phyloP scores from a whole-genome alignment of 2,329 filamentous ascomycete species.

The Pyrenophora seminiperda region DNA sequence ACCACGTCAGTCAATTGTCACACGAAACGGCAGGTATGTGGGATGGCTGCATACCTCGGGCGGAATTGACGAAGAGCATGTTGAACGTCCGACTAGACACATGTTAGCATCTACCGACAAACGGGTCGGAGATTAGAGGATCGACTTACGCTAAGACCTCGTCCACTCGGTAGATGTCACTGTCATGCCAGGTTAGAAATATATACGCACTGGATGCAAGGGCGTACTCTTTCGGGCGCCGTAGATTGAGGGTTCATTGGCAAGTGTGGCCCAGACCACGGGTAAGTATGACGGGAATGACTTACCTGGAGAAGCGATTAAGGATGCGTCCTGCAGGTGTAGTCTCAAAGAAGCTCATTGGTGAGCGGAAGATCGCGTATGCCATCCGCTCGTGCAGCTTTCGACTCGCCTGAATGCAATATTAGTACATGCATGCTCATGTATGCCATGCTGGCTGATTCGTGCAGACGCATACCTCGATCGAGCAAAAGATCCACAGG shows the following conservation, averaged over 20 bases:
- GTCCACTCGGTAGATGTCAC: conserved; percentile 81
- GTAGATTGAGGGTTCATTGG: conserved; percentile 3
- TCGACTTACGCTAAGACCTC: conserved; percentile 76
- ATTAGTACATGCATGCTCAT: conserved; percentile 29
- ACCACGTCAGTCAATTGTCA: conserved; percentile 29
- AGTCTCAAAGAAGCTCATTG: conserved; percentile 99
- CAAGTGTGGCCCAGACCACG: conserved; percentile 8
- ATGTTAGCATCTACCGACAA: conserved; percentile 32
- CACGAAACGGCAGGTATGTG: conserved; percentile 17
- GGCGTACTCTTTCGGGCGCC: not conserved
- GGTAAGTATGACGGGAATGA: conserved; percentile 22
- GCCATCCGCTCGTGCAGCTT: conserved; percentile 98
- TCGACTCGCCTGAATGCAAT: conserved; percentile 71
- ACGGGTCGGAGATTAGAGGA: not conserved
- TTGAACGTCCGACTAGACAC: conserved; percentile 78
- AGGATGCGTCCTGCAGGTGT: conserved; percentile 95
- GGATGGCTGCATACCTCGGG: conserved; percentile 50
- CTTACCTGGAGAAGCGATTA: conserved; percentile 90
- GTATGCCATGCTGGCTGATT: conserved; percentile 1
- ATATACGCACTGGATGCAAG: not conserved
- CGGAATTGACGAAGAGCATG: conserved; percentile 68
- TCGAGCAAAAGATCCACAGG: conserved; percentile 99
- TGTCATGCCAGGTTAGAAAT: conserved; percentile 41
- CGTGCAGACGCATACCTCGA: conserved; percentile 69
- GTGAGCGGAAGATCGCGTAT: conserved; percentile 93